Conservation (phyloP, 163 green algal genomes). For the Prototheca stagnorum region DNA sequence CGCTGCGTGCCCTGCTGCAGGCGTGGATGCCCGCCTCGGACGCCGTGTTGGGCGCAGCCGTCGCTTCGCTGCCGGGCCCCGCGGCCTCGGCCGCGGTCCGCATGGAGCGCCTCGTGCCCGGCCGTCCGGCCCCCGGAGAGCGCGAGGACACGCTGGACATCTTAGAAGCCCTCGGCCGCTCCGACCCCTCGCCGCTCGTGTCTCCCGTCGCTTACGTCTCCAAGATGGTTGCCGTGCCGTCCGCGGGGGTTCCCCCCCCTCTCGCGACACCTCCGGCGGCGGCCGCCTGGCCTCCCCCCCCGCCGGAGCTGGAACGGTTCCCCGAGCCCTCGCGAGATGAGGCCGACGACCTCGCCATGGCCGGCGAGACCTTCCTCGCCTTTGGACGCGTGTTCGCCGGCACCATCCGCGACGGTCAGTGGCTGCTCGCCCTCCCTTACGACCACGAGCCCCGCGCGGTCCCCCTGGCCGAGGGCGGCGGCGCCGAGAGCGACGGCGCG, state of each 20-base stretch:
- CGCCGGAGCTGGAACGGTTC: too few species aligned
- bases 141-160: too few species aligned
- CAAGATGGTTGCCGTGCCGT: slow-evolving; percentile 84
- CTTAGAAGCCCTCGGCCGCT: too few species aligned
- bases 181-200: too few species aligned
- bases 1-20: slow-evolving; percentile 47
- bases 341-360: neutral
- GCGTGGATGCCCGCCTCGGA: slow-evolving; percentile 74
- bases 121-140: neutral
- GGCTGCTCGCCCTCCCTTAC: slow-evolving; percentile 67
- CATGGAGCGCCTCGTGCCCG: slow-evolving; percentile 40
- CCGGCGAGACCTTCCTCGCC: slow-evolving; percentile 66
- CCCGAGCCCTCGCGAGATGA: too few species aligned
- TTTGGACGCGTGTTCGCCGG: slow-evolving; percentile 90
- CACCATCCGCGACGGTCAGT: slow-evolving; percentile 40
- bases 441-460: slow-evolving; percentile 49
- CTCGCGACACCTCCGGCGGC: too few species aligned
- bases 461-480: slow-evolving; percentile 8
- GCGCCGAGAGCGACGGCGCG: slow-evolving; percentile 13
- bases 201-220: too few species aligned
- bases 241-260: slow-evolving; percentile 33
- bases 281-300: too few species aligned
- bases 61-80: slow-evolving; percentile 61
- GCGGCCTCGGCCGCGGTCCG: slow-evolving; percentile 33
- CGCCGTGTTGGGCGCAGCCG: slow-evolving; percentile 44